Percentiles rank a stretch among this genome's conserved stretches.
These are phyloP conservation scores for Quercus phellos DNA, from an alignment of 331 rosid genomes.

Conservation along the genomic window DNA sequence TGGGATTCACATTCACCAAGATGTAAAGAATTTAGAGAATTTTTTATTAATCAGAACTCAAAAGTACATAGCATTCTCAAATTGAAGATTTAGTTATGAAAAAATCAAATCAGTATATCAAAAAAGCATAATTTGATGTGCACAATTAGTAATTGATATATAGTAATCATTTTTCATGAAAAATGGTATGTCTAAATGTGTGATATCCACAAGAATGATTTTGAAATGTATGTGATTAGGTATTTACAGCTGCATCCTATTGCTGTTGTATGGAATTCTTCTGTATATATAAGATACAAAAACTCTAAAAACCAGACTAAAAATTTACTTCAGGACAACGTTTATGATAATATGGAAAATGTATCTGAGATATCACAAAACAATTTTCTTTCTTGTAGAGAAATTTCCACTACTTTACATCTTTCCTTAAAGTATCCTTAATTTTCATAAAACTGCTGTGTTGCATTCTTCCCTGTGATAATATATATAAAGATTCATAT, in stretches of 20 bases:
- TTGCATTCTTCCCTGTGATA: constrained; percentile 5
- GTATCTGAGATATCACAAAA: background rate
- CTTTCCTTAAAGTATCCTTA: background rate
- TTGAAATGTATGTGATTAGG: background rate
- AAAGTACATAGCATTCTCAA: background rate
- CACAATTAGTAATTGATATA: background rate
- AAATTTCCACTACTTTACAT: background rate
- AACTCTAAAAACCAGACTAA: background rate
- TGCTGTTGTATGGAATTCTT: background rate
- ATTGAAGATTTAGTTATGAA: background rate
- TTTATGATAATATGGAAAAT: background rate
- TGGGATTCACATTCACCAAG: background rate
- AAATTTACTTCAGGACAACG: background rate
- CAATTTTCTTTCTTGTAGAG: background rate
- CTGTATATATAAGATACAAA: background rate
- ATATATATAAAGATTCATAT: constrained; percentile 4
- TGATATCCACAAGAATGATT: background rate
- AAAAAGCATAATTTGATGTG: background rate
- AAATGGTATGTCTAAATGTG: background rate
- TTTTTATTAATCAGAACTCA: background rate
- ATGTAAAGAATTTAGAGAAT: background rate
- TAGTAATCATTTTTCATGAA: background rate
- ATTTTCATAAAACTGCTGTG: constrained; percentile 4
- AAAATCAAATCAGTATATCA: background rate
- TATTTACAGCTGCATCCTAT: background rate